These are phyloP conservation scores for Globomyces pollinis-pini DNA, from an alignment of 192 early-diverging fungal species.

Conservation along the genomic window DNA sequence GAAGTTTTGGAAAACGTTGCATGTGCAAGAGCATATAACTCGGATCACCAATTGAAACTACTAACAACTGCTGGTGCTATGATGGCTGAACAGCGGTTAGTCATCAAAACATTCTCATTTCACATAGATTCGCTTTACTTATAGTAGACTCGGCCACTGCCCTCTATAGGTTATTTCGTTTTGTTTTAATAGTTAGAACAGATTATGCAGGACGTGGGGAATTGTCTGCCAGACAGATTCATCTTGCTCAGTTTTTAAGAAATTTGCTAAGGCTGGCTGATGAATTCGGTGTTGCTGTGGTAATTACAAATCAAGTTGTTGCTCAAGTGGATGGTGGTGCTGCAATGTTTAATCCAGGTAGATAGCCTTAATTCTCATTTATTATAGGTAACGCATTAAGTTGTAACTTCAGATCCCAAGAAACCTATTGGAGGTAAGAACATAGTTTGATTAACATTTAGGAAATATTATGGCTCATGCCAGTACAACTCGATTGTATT, in stretches of 20 bases:
- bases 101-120: conserved; percentile 10
- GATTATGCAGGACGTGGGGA: conserved; percentile 95
- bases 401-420: too few relatives aligned
- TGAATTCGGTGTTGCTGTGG: conserved; percentile 96
- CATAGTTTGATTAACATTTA: too few relatives aligned
- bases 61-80: conserved; percentile 71
- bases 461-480: conserved; percentile 97
- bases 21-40: conserved; percentile 88
- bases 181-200: too few relatives aligned
- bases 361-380: too few relatives aligned
- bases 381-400: too few relatives aligned
- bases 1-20: conserved; percentile 93
- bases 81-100: conserved; percentile 56
- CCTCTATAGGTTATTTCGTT: too few relatives aligned
- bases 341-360: conserved; percentile 78
- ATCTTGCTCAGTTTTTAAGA: conserved; percentile 83
- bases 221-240: conserved; percentile 89
- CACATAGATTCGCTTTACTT: conserved; percentile 63
- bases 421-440: conserved; percentile 98
- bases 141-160: conserved; percentile 91
- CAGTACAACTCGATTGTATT: conserved; percentile 87
- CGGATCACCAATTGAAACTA: conserved; percentile 87
- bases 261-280: conserved; percentile 81
- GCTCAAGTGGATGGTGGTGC: conserved; percentile 83
- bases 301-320: conserved; percentile 97